These are phyloP conservation scores for Chenopodium formosanum DNA, from an alignment of 148 eudicot genomes.

Conservation along the genomic window DNA sequence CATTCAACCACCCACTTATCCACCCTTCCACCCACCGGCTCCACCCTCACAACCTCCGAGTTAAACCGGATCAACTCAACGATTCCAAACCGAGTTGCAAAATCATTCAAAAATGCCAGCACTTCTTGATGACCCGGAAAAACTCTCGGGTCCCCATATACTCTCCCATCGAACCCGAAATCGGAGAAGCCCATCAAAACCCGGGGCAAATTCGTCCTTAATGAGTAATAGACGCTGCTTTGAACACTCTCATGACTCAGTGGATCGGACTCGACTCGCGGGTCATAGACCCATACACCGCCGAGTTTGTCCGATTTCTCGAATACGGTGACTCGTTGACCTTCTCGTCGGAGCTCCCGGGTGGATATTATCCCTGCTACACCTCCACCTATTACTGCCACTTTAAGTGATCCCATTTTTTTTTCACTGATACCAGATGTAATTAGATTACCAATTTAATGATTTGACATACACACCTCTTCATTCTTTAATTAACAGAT, in stretches of 20 bases:
- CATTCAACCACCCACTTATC: slow-evolving; percentile 54
- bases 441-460: neutral
- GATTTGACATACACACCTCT: neutral
- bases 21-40: slow-evolving; percentile 31
- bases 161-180: slow-evolving; percentile 28
- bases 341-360: slow-evolving; percentile 3
- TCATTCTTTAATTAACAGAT: too few relatives aligned
- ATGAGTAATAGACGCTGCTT: slow-evolving; percentile 47
- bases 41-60: slow-evolving; percentile 51
- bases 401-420: neutral
- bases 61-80: slow-evolving; percentile 44
- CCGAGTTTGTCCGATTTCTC: slow-evolving; percentile 5
- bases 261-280: slow-evolving; percentile 43
- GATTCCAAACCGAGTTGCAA: slow-evolving; percentile 40
- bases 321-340: neutral
- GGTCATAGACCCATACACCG: slow-evolving; percentile 46
- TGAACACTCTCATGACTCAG: slow-evolving; percentile 45
- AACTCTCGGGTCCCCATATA: slow-evolving; percentile 37
- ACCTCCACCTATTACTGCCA: neutral
- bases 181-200: slow-evolving; percentile 56
- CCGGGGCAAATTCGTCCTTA: slow-evolving; percentile 52
- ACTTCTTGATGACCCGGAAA: slow-evolving; percentile 63
- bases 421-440: neutral
- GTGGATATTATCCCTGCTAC: neutral
- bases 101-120: slow-evolving; percentile 42